phyloP scores from a whole-genome alignment of 768 basidiomycete genomes.

The Tricholoma sp. region DNA sequence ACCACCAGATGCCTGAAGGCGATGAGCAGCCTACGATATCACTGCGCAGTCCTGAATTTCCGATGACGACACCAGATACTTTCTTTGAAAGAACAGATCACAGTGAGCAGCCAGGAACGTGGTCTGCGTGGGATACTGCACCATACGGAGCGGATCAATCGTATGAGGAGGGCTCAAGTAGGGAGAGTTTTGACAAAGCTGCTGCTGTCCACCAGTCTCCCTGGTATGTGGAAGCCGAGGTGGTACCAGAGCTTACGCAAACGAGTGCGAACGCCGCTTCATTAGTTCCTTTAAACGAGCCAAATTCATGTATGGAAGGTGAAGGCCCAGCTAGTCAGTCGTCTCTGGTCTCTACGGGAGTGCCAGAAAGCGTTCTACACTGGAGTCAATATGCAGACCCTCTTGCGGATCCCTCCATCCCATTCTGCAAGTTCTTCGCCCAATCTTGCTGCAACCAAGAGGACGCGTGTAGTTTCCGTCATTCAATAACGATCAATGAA shows the following conservation, averaged over 20 bases:
- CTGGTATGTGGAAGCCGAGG: neutral
- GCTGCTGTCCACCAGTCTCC: neutral
- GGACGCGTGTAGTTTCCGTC: slow-evolving; percentile 31
- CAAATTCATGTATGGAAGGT: slow-evolving; percentile 4
- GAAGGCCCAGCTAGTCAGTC: neutral
- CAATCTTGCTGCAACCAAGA: slow-evolving; percentile 29
- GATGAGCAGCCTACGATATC: neutral
- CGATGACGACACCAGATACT: neutral
- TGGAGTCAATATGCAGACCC: slow-evolving; percentile 44
- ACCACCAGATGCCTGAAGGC: neutral
- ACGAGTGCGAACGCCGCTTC: neutral
- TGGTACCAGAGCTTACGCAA: neutral
- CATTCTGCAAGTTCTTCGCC: slow-evolving; percentile 38
- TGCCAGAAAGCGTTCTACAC: slow-evolving; percentile 21
- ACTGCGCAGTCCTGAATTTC: neutral
- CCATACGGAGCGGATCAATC: neutral
- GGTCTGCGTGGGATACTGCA: neutral
- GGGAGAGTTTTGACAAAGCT: neutral
- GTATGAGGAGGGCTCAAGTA: neutral
- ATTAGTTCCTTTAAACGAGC: neutral
- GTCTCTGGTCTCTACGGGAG: slow-evolving; percentile 14
- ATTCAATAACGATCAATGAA: slow-evolving; percentile 35
- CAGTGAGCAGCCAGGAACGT: neutral
- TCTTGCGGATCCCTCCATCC: slow-evolving; percentile 21
- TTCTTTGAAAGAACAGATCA: neutral